Percentiles rank a stretch among this genome's conserved stretches.
Evolutionary conservation across 2,329 filamentous ascomycete species (phyloP).

Genomic region (Nectriaceae sp.): DNA sequence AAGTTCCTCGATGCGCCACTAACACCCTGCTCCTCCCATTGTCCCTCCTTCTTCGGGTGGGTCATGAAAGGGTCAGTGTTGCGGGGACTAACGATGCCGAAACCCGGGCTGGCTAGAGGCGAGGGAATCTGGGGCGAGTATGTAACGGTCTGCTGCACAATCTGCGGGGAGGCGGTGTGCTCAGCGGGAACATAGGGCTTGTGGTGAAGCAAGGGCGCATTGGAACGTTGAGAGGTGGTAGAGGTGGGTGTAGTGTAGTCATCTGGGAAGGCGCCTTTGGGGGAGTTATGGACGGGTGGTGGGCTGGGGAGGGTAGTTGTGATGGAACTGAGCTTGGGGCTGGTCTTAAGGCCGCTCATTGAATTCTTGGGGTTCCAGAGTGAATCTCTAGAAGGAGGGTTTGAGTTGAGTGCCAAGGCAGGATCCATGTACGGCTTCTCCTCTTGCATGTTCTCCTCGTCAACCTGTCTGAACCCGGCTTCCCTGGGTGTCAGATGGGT

Average conservation of each 20-base stretch:
- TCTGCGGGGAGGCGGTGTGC: conserved; percentile 25
- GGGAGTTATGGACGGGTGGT: conserved; percentile 14
- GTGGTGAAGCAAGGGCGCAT: conserved; percentile 36
- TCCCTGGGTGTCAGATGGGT: conserved; percentile 34
- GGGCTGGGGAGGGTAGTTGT: conserved; percentile 24
- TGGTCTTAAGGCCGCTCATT: conserved; percentile 3
- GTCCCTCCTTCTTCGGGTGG: conserved; percentile 13
- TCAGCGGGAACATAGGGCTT: conserved; percentile 32
- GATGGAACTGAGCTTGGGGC: conserved; percentile 16
- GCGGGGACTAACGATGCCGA: conserved; percentile 23
- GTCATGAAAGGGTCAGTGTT: conserved; percentile 7
- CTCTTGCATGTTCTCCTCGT: conserved; percentile 13
- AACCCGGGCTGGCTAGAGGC: conserved; percentile 23
- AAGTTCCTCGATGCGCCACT: conserved; percentile 12
- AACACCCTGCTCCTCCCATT: conserved; percentile 19
- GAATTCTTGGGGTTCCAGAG: conserved; percentile 11
- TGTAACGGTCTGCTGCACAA: too few species aligned
- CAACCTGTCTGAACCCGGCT: conserved; percentile 18
- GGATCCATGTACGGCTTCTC: conserved; percentile 21
- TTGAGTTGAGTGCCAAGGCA: conserved; percentile 13
- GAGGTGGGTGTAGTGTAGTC: conserved; percentile 34
- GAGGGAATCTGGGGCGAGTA: conserved; percentile 11
- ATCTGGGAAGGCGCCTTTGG: conserved; percentile 14
- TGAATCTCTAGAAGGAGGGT: conserved; percentile 5
- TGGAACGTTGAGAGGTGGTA: conserved; percentile 36